Conservation (phyloP, 192 early-diverging fungal genomes). For the Jimgerdemannia lactiflua region DNA sequence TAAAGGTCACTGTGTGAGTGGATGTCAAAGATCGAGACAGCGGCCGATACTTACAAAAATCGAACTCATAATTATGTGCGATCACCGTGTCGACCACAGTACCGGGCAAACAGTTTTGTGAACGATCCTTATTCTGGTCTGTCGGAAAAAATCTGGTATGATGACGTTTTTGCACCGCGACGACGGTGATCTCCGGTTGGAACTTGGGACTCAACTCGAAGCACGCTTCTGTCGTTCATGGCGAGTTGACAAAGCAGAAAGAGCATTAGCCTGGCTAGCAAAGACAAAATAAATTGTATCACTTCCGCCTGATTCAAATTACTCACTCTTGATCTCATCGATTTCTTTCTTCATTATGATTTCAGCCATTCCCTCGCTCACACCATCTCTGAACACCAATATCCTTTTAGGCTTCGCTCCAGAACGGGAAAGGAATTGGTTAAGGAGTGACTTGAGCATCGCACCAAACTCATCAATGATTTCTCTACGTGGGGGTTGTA, state of each 20-base stretch:
- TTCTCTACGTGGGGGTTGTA: constrained; percentile 53
- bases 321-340: constrained; percentile 53
- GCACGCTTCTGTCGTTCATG: constrained; percentile 39
- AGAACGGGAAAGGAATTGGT: constrained; percentile 46
- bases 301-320: neutral
- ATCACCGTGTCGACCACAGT: constrained; percentile 69
- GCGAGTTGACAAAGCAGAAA: neutral
- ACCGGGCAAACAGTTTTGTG: constrained; percentile 78
- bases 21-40: neutral
- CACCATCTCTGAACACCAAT: constrained; percentile 80
- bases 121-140: constrained; percentile 54
- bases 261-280: neutral
- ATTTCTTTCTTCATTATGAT: constrained; percentile 67
- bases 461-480: constrained; percentile 49
- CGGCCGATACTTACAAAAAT: constrained; percentile 55
- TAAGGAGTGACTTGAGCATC: constrained; percentile 47
- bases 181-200: neutral
- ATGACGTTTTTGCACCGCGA: constrained; percentile 76
- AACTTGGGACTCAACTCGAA: constrained; percentile 46
- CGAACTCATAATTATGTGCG: constrained; percentile 70
- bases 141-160: constrained; percentile 72
- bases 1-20: neutral
- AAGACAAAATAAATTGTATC: neutral
- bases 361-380: constrained; percentile 76
- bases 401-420: constrained; percentile 54